Evolutionary conservation across 2,329 filamentous ascomycete genomes (phyloP).

Genomic region (Delphinella strobiligena): DNA sequence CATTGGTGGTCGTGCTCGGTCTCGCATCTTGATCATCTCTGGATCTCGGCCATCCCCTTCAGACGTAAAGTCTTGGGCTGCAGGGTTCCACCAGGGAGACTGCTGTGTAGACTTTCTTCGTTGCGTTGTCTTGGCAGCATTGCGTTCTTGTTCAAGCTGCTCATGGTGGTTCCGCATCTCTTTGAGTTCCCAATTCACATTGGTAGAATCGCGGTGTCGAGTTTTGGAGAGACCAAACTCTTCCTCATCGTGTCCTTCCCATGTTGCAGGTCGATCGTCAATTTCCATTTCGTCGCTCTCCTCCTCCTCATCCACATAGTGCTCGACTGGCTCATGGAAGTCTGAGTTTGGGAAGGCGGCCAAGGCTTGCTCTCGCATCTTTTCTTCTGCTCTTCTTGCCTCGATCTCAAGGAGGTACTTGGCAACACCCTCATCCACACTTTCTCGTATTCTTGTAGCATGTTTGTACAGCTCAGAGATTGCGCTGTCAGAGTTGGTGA

Average conservation of each 20-base stretch:
- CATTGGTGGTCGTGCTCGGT: slow-evolving; percentile 66
- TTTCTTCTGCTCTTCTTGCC: slow-evolving; percentile 65
- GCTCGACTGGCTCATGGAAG: slow-evolving; percentile 57
- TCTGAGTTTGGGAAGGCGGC: slow-evolving; percentile 64
- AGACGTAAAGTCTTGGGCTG: slow-evolving; percentile 13
- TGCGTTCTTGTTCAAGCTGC: slow-evolving; percentile 42
- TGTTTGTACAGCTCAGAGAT: slow-evolving; percentile 34
- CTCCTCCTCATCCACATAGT: slow-evolving; percentile 54
- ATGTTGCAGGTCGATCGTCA: slow-evolving; percentile 25
- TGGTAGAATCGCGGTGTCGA: slow-evolving; percentile 47
- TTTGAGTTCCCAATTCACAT: slow-evolving; percentile 61
- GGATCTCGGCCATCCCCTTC: slow-evolving; percentile 21
- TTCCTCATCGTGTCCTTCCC: slow-evolving; percentile 28
- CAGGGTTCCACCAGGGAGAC: slow-evolving; percentile 29
- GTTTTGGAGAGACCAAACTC: slow-evolving; percentile 14
- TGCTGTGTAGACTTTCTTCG: slow-evolving; percentile 12
- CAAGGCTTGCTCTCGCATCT: slow-evolving; percentile 65
- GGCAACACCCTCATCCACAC: slow-evolving; percentile 62
- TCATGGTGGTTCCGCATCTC: slow-evolving; percentile 72
- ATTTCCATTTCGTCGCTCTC: slow-evolving; percentile 21
- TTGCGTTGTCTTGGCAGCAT: slow-evolving; percentile 27
- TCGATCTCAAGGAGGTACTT: slow-evolving; percentile 70
- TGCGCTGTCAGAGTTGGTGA: slow-evolving; percentile 30
- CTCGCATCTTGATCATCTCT: slow-evolving; percentile 43
- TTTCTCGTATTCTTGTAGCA: slow-evolving; percentile 47